Percentiles rank a stretch among this genome's conserved stretches.
phyloP scores from a whole-genome alignment of 192 early-diverging fungal species.

The Umbelopsis isabellina region DNA sequence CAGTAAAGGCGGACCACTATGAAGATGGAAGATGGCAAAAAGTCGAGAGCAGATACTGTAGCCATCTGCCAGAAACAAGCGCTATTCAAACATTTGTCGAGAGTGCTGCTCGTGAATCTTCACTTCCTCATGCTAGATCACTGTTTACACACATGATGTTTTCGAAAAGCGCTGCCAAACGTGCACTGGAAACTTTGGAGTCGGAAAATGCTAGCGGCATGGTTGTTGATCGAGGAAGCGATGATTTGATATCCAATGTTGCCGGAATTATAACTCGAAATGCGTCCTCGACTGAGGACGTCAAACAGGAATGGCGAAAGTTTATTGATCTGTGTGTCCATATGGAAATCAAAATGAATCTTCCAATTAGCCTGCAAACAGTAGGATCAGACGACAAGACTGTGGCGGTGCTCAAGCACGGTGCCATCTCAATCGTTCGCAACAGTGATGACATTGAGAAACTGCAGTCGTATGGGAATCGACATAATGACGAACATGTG shows the following conservation, averaged over 20 bases:
- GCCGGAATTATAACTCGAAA: background rate
- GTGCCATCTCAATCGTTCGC: background rate
- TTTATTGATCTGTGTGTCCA: conserved; percentile 7
- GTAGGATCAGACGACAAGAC: background rate
- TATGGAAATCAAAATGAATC: background rate
- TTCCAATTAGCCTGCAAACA: background rate
- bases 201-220: background rate
- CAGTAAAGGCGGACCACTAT: background rate
- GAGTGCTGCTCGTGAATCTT: background rate
- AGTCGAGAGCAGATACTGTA: background rate
- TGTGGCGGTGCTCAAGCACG: background rate
- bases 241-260: conserved; percentile 12
- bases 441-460: background rate
- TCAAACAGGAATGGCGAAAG: conserved; percentile 8
- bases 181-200: background rate
- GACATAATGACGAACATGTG: background rate
- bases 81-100: background rate
- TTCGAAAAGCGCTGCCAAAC: background rate
- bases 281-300: background rate
- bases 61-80: background rate
- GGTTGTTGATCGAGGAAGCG: background rate
- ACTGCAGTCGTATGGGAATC: conserved; percentile 2
- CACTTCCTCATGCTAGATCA: background rate
- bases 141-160: conserved; percentile 4
- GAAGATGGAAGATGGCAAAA: background rate